phyloP scores from a whole-genome alignment of 2,329 filamentous ascomycete species.

The Fusarium sp. region DNA sequence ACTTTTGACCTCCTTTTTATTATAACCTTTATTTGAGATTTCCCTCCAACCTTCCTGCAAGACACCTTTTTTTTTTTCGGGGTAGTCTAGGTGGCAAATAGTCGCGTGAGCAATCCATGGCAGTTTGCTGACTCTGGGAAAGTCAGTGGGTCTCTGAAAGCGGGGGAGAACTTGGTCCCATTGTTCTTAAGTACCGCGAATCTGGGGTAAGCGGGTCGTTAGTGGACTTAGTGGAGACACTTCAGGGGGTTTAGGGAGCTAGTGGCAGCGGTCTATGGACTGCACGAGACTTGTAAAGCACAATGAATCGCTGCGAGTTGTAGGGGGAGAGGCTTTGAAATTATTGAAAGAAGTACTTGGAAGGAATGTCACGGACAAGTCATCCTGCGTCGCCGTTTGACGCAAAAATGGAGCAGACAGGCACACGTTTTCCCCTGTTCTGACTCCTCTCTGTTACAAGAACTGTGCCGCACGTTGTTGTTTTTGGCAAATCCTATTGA shows the following conservation, averaged over 20 bases:
- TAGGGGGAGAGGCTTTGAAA: neutral
- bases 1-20: too few relatives aligned
- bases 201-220: conserved; percentile 36
- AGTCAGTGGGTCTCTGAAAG: conserved; percentile 7
- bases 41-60: neutral
- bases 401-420: neutral
- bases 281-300: conserved; percentile 17
- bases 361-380: neutral
- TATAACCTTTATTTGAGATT: neutral
- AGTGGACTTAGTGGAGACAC: conserved; percentile 27
- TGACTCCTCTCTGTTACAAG: neutral
- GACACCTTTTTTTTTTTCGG: neutral
- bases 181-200: conserved; percentile 28
- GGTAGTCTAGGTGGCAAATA: neutral
- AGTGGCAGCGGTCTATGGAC: conserved; percentile 17
- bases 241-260: conserved; percentile 14
- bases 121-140: neutral
- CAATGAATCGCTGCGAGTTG: conserved; percentile 8
- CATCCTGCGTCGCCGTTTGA: neutral
- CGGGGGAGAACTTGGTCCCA: conserved; percentile 16
- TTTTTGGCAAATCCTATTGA: neutral
- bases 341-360: neutral
- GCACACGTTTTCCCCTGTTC: neutral
- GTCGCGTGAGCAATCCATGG: neutral
- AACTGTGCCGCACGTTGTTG: conserved; percentile 11